Base-by-base conservation (phyloP, 495 filamentous ascomycete species). In the Penicillium atrosanguineum region DNA sequence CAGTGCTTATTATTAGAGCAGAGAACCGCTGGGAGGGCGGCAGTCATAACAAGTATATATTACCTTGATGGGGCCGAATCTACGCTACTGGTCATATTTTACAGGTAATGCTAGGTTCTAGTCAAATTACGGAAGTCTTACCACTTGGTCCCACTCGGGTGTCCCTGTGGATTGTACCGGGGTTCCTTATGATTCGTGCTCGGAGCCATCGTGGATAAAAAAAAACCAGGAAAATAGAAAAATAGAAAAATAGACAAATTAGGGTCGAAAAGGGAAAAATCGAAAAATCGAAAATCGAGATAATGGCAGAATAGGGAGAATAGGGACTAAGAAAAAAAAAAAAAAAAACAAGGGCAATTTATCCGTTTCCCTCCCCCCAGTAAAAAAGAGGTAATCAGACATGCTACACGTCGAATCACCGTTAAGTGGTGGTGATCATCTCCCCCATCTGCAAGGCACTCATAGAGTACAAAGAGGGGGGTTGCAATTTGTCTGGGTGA, bases 1-100 rank as follows among this genome's bases (percentile, higher is more conserved):
- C 48, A 57, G 55, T 50, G 48, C n/a, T 36, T 48, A 37, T 28
- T 26, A 19, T 40, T 18, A 26, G 45, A 48, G 44, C 28, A 55
- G 38, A n/a, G 34, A 40, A 40, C 16, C 38, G 38, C 38, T 20
- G 38, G 38, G 38, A 20, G 6, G 38, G 19, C 38, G 31, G 31
- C 38, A 40, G 38, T 40, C 16, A 40, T 15, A n/a, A 40, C 16
- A 19, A n/a, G 38, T 40, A 40, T 40, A 40, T 16, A 40, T 40
- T 20, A 40, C 38, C 8, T 19, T 6, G 38, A 16, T 9, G 15
- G 16, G 21, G 42, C 42, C 31, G 31, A 34, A 34, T 34, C 9
- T 12, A 14, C 9, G 31, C 31, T 14, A 34, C 31, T 14, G 31
- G 8, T 12, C 11, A 34, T 34, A 34, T 14, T 15, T 34, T 34